A percentile compares a stretch with the other conserved stretches of the same genome.
phyloP scores from a whole-genome alignment of 225 moss, liverwort and hornwort species.

The Ulota crispa region DNA sequence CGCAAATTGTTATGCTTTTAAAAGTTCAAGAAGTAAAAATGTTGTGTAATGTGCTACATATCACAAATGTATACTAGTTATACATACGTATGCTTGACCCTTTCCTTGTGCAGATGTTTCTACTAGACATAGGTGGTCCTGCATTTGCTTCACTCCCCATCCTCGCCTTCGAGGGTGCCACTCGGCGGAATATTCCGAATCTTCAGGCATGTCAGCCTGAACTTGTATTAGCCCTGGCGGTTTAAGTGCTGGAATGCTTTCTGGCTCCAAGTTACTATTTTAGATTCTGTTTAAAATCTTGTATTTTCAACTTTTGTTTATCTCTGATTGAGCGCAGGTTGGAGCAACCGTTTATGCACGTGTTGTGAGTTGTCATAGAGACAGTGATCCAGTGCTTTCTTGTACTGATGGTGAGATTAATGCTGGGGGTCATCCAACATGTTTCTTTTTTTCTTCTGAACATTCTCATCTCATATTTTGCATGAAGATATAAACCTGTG shows the following conservation, averaged over 20 bases:
- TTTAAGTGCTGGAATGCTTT: neutral
- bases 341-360: constrained; percentile 89
- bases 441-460: neutral
- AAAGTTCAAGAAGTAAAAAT: too few species aligned
- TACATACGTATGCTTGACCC: neutral
- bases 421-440: neutral
- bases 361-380: constrained; percentile 85
- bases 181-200: constrained; percentile 89
- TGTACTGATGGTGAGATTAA: constrained; percentile 81
- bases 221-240: neutral
- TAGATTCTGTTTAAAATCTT: neutral
- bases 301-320: constrained; percentile 2
- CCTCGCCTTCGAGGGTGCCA: constrained; percentile 91
- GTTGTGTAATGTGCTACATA: too few species aligned
- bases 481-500: neutral
- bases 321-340: constrained; percentile 44
- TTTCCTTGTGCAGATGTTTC: constrained; percentile 57
- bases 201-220: constrained; percentile 76
- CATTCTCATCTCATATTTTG: neutral
- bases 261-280: neutral
- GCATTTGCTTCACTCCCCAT: constrained; percentile 67
- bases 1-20: too few species aligned
- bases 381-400: constrained; percentile 80
- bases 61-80: too few species aligned
- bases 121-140: constrained; percentile 80